A percentile compares a stretch with the other conserved stretches of the same genome.
Evolutionary conservation across 129 eudicot genomes (phyloP).

Genomic region (Sambucus nigra): DNA sequence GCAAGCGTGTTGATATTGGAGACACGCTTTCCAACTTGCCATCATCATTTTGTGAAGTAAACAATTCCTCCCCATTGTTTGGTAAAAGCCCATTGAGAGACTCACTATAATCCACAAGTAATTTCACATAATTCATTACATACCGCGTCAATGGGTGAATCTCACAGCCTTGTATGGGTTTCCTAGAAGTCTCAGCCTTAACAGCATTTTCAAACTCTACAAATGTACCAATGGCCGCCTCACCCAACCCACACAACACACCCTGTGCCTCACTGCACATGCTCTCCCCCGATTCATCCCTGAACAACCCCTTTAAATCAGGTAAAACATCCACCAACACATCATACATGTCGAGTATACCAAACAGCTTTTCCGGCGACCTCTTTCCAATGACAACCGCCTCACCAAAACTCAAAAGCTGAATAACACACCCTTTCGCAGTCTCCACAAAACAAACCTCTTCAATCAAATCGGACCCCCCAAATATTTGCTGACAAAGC

Average conservation of each 20-base stretch:
- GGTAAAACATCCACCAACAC: constrained; percentile 43
- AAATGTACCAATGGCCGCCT: constrained; percentile 68
- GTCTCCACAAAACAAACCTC: constrained; percentile 72
- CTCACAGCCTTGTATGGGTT: constrained; percentile 57
- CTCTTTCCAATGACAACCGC: constrained; percentile 70
- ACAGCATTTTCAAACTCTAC: constrained; percentile 84
- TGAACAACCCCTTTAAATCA: constrained; percentile 46
- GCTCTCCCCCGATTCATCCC: constrained; percentile 58
- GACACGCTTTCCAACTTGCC: constrained; percentile 11
- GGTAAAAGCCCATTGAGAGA: constrained; percentile 44
- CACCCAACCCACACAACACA: constrained; percentile 53
- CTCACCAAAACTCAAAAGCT: constrained; percentile 84
- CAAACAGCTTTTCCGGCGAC: constrained; percentile 65
- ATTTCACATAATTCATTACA: constrained; percentile 80
- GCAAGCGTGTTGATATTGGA: constrained; percentile 40
- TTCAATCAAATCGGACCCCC: constrained; percentile 46
- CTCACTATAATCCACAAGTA: constrained; percentile 75
- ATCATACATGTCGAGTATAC: constrained; percentile 88
- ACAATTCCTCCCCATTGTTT: constrained; percentile 13
- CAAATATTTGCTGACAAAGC: constrained; percentile 55
- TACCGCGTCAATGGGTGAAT: constrained; percentile 76
- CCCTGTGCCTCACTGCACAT: constrained; percentile 62
- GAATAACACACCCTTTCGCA: constrained; percentile 81
- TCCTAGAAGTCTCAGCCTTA: constrained; percentile 52
- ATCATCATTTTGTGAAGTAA: constrained; percentile 10